Evolutionary conservation across 179 eudicot species (phyloP).

Genomic region (Camellia oleifera): DNA sequence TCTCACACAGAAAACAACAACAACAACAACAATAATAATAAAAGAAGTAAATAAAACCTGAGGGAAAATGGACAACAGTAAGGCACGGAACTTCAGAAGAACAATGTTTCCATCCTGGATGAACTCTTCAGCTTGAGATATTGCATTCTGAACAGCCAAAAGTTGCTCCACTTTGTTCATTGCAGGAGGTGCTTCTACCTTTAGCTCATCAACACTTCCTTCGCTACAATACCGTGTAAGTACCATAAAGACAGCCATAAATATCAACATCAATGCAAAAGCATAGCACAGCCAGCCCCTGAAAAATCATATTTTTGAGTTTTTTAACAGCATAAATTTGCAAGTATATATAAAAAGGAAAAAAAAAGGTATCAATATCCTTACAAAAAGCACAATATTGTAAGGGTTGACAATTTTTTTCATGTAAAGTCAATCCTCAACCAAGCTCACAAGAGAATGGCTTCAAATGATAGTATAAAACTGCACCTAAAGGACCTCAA

Average conservation of each 20-base stretch:
- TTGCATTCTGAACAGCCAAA: slow-evolving; percentile 82
- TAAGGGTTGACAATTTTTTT: background rate
- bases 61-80: slow-evolving; percentile 73
- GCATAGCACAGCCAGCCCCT: slow-evolving; percentile 80
- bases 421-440: no score
- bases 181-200: slow-evolving; percentile 70
- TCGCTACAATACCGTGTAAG: slow-evolving; percentile 45
- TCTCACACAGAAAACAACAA: background rate
- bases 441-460: no score
- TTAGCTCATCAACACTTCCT: slow-evolving; percentile 57
- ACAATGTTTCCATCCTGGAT: slow-evolving; percentile 76
- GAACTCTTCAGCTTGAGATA: slow-evolving; percentile 80
- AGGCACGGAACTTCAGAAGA: slow-evolving; percentile 80
- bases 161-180: slow-evolving; percentile 91
- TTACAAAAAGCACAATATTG: background rate
- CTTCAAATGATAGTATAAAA: no score
- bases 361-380: no score
- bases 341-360: background rate
- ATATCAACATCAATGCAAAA: slow-evolving; percentile 38
- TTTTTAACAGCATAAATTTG: background rate
- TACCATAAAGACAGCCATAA: slow-evolving; percentile 60
- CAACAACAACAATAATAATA: background rate
- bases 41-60: slow-evolving; percentile 44
- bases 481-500: no score
- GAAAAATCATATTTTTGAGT: slow-evolving; percentile 21